Percentiles rank a stretch among this genome's conserved stretches.
phyloP scores from a whole-genome alignment of 2,329 filamentous ascomycete genomes.

The Davidsoniella virescens region DNA sequence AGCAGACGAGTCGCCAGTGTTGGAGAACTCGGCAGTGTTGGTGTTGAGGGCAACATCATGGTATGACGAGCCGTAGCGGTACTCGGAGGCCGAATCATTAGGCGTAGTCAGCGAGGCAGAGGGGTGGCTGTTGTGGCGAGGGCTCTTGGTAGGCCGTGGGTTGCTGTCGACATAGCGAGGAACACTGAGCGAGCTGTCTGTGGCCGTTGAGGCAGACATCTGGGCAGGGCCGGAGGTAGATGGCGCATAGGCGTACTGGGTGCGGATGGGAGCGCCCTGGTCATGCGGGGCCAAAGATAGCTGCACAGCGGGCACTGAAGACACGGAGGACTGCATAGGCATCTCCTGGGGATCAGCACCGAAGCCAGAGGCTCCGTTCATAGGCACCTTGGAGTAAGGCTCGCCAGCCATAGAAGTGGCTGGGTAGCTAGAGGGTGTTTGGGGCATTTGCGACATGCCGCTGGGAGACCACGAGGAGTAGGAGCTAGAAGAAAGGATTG shows the following conservation, averaged over 20 bases:
- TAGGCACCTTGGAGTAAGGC: slow-evolving; percentile 36
- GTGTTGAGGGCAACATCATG: slow-evolving; percentile 19
- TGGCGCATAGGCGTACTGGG: slow-evolving; percentile 39
- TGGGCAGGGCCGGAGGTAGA: slow-evolving; percentile 34
- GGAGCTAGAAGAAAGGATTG: slow-evolving; percentile 25
- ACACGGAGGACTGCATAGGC: slow-evolving; percentile 25
- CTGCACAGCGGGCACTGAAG: slow-evolving; percentile 28
- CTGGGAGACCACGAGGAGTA: slow-evolving; percentile 40
- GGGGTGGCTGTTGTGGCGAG: slow-evolving; percentile 36
- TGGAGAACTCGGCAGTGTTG: slow-evolving; percentile 14
- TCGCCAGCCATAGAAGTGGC: slow-evolving; percentile 33
- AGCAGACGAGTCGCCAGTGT: slow-evolving; percentile 18
- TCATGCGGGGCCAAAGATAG: slow-evolving; percentile 30
- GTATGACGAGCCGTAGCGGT: slow-evolving; percentile 37
- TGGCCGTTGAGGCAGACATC: slow-evolving; percentile 27
- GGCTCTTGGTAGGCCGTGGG: slow-evolving; percentile 38
- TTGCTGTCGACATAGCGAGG: slow-evolving; percentile 41
- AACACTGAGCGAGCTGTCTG: slow-evolving; percentile 33
- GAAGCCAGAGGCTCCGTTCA: slow-evolving; percentile 32
- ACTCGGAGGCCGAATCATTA: slow-evolving; percentile 35
- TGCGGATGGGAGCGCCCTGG: slow-evolving; percentile 31
- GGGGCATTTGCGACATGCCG: slow-evolving; percentile 31
- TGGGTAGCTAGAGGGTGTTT: slow-evolving; percentile 32
- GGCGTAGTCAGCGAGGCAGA: slow-evolving; percentile 32
- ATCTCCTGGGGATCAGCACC: slow-evolving; percentile 37